These are phyloP conservation scores for Entamoeba moshkovskii DNA, from an alignment of 208 protist species.

Conservation along the genomic window DNA sequence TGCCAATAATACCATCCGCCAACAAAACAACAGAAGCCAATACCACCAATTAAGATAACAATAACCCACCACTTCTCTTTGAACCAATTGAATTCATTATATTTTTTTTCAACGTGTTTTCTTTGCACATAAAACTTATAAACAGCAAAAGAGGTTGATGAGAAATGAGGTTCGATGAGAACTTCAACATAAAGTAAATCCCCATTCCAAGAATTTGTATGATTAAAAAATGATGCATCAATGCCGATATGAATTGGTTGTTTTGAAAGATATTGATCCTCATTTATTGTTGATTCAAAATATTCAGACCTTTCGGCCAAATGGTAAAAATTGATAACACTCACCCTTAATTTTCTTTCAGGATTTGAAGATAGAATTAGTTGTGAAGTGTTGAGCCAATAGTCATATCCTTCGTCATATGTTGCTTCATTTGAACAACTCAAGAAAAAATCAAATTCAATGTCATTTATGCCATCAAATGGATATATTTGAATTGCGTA, in stretches of 20 bases:
- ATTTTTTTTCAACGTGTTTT: background rate
- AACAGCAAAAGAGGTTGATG: background rate
- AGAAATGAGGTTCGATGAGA: background rate
- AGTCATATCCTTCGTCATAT: background rate
- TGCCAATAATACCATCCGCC: background rate
- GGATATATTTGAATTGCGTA: background rate
- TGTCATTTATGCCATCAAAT: background rate
- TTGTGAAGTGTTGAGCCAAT: background rate
- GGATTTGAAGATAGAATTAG: background rate
- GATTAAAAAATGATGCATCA: background rate
- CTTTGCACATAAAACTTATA: background rate
- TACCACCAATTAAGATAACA: background rate
- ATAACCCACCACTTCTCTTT: background rate
- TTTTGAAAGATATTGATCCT: background rate
- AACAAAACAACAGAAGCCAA: background rate
- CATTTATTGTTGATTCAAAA: background rate
- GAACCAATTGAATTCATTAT: background rate
- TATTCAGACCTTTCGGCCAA: background rate
- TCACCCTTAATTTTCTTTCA: background rate
- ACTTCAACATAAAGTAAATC: background rate
- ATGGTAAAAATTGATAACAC: background rate
- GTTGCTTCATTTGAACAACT: background rate
- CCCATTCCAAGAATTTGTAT: background rate
- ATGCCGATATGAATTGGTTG: background rate
- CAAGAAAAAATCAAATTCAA: background rate